Conservation (phyloP, 2,329 filamentous ascomycete genomes). For the Ceratocystis destructans region DNA sequence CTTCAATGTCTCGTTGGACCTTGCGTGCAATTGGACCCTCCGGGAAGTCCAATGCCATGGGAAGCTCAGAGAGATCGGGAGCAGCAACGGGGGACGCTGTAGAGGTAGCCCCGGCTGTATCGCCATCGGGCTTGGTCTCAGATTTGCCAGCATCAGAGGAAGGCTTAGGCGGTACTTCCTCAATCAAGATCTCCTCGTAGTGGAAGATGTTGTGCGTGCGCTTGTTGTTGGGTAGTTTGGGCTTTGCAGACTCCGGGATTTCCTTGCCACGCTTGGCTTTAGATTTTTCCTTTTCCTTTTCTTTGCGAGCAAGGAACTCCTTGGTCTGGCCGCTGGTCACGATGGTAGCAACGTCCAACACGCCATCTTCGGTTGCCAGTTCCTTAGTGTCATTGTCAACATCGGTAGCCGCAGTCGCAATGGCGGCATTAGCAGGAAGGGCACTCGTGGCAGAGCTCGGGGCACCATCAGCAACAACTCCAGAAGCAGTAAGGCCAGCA, state of each 20-base stretch:
- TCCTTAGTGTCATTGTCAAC: slow-evolving; percentile 29
- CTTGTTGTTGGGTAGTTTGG: slow-evolving; percentile 59
- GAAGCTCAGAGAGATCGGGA: slow-evolving; percentile 19
- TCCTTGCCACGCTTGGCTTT: slow-evolving; percentile 49
- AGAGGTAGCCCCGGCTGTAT: slow-evolving; percentile 4
- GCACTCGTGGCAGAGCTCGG: slow-evolving; percentile 24
- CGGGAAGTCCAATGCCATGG: slow-evolving; percentile 21
- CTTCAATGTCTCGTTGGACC: slow-evolving; percentile 54
- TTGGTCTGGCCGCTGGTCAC: slow-evolving; percentile 69
- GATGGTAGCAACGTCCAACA: slow-evolving; percentile 72
- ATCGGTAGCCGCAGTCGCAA: slow-evolving; percentile 26
- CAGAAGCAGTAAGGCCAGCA: slow-evolving; percentile 10
- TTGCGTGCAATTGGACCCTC: slow-evolving; percentile 35
- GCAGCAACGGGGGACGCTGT: slow-evolving; percentile 11
- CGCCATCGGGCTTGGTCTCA: slow-evolving; percentile 14
- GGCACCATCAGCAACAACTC: slow-evolving; percentile 24
- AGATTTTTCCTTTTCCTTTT: slow-evolving; percentile 61
- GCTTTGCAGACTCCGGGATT: slow-evolving; percentile 40
- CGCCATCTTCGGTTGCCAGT: slow-evolving; percentile 49
- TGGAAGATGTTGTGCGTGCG: slow-evolving; percentile 55
- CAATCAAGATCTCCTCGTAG: slow-evolving; percentile 54
- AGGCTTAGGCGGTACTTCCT: slow-evolving; percentile 31
- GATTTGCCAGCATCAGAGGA: not conserved
- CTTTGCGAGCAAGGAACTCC: slow-evolving; percentile 71
- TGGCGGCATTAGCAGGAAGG: slow-evolving; percentile 21